These are phyloP conservation scores for Microbotryomycetes sp. DNA, from an alignment of 1,284 basidiomycete species.

Conservation along the genomic window DNA sequence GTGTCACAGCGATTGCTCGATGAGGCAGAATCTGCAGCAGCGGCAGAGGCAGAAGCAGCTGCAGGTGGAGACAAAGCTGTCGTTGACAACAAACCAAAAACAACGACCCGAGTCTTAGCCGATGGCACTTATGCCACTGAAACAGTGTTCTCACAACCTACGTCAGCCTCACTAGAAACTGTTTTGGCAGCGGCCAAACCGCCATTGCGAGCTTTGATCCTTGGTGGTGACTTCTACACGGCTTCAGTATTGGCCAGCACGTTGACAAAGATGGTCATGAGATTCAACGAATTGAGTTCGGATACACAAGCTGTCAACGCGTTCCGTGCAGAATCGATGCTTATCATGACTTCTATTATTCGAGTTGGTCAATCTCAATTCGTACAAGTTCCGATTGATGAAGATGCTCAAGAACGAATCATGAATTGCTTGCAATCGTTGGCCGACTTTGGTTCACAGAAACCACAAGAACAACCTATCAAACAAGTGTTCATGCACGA, in stretches of 20 bases:
- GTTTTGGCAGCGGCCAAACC: conserved; percentile 84
- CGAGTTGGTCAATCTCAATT: conserved; percentile 97
- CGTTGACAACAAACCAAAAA: conserved; percentile 46
- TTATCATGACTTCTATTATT: conserved; percentile 96
- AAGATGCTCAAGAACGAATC: conserved; percentile 94
- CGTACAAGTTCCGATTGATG: conserved; percentile 87
- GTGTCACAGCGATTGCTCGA: conserved; percentile 56
- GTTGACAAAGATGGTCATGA: conserved; percentile 84
- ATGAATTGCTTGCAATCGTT: conserved; percentile 94
- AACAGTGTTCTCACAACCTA: conserved; percentile 72
- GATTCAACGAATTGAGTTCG: conserved; percentile 59
- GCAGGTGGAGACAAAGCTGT: conserved; percentile 40
- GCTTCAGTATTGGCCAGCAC: conserved; percentile 82
- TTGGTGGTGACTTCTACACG: conserved; percentile 97
- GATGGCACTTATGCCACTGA: conserved; percentile 99
- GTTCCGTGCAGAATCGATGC: conserved; percentile 90
- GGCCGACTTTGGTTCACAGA: conserved; percentile 43
- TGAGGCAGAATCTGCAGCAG: conserved; percentile 58
- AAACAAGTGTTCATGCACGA: conserved; percentile 87
- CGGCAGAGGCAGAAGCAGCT: conserved; percentile 40
- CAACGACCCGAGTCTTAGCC: conserved; percentile 64
- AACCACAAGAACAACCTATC: conserved; percentile 47
- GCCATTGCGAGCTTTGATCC: conserved; percentile 77
- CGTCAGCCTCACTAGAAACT: conserved; percentile 63
- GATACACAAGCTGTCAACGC: conserved; percentile 61